Evolutionary conservation across 2,329 filamentous ascomycete genomes (phyloP).

Genomic region (Talaromyces atroroseus): DNA sequence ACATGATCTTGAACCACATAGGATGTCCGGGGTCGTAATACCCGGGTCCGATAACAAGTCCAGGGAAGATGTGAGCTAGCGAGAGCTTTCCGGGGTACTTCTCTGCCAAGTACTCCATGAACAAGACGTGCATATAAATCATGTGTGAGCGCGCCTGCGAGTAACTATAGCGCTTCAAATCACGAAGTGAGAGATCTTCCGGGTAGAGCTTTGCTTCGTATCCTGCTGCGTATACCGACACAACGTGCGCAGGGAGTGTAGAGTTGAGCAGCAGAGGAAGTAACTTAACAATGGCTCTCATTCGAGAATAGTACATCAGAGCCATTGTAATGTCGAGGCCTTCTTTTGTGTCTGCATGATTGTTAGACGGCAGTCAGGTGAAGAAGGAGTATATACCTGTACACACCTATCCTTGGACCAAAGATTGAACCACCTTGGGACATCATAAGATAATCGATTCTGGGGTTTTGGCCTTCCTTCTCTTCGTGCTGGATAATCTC

Average conservation of each 20-base stretch:
- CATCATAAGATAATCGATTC: conserved; percentile 13
- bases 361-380: neutral
- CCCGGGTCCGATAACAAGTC: conserved; percentile 2
- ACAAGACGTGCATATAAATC: conserved; percentile 11
- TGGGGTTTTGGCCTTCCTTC: conserved; percentile 5
- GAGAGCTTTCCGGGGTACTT: conserved; percentile 6
- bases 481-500: conserved; percentile 6
- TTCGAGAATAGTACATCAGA: conserved; percentile 12
- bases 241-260: neutral
- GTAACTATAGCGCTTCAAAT: conserved; percentile 11
- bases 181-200: conserved; percentile 10
- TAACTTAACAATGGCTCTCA: conserved; percentile 7
- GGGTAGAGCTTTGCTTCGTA: conserved; percentile 9
- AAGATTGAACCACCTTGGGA: conserved; percentile 10
- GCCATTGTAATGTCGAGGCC: conserved; percentile 12
- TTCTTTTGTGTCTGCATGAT: conserved; percentile 8
- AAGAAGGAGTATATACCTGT: neutral
- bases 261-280: conserved; percentile 10
- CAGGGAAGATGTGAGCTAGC: conserved; percentile 9
- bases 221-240: conserved; percentile 11
- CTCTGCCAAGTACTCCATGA: conserved; percentile 10
- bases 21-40: conserved; percentile 3
- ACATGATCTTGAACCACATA: conserved; percentile 9
- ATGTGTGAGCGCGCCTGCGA: conserved; percentile 11
- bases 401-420: conserved; percentile 5